A percentile compares a stretch with the other conserved stretches of the same genome.
Conservation (phyloP, 768 basidiomycete species). For the Kockovaella imperatae region DNA sequence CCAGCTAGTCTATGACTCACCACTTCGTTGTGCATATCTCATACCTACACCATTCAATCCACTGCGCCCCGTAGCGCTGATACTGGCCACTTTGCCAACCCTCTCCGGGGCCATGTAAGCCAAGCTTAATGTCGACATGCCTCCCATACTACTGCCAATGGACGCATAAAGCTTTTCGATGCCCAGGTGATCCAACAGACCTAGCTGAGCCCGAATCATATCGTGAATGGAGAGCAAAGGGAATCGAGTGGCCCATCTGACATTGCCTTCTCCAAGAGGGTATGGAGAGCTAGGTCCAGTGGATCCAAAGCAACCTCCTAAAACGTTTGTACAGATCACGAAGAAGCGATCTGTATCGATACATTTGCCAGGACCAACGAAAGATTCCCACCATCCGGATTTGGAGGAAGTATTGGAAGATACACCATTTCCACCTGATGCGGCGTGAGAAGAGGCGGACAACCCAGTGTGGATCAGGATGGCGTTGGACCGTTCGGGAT, state of each 20-base stretch:
- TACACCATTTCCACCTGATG: constrained; percentile 38
- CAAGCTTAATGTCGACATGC: constrained; percentile 94
- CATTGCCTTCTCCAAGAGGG: constrained; percentile 49
- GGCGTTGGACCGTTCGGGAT: constrained; percentile 67
- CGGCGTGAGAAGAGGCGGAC: constrained; percentile 79
- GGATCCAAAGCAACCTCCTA: constrained; percentile 95
- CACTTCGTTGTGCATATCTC: constrained; percentile 92
- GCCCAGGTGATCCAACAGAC: constrained; percentile 71
- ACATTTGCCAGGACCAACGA: constrained; percentile 89
- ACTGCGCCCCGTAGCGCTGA: constrained; percentile 88
- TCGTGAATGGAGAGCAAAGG: constrained; percentile 90
- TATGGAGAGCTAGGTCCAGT: constrained; percentile 86
- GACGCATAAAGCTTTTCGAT: constrained; percentile 82
- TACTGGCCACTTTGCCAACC: constrained; percentile 82
- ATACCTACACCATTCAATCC: constrained; percentile 88
- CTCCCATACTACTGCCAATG: constrained; percentile 94
- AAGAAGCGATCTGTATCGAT: constrained; percentile 89
- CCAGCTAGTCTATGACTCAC: constrained; percentile 49
- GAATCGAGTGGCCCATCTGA: constrained; percentile 78
- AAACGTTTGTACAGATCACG: constrained; percentile 89
- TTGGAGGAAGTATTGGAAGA: constrained; percentile 74
- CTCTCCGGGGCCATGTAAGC: constrained; percentile 84
- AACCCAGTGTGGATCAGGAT: constrained; percentile 94
- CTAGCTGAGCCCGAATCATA: constrained; percentile 91
- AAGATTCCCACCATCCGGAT: constrained; percentile 98